Evolutionary conservation across 2,329 filamentous ascomycete species (phyloP).

Genomic region (Colletotrichum siamense): DNA sequence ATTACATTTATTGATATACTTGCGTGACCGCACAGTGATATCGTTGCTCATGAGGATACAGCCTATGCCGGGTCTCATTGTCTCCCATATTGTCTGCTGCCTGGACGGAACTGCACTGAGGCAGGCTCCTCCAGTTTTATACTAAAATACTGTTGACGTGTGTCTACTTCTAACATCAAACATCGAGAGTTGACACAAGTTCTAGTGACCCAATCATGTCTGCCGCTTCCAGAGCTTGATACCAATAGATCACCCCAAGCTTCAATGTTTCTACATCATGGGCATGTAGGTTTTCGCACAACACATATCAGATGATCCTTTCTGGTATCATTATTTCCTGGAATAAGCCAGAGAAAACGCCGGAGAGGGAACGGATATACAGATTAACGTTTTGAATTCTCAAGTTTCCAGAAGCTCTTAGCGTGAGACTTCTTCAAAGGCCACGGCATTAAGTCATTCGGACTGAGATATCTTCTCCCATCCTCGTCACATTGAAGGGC

Average conservation of each 20-base stretch:
- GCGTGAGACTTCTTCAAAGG: neutral
- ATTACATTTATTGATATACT: neutral
- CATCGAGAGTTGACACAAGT: neutral
- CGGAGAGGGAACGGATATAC: too few relatives aligned
- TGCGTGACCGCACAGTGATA: neutral
- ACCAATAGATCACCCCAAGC: neutral
- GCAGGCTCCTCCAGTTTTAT: neutral
- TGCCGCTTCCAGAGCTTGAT: neutral
- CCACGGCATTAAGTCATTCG: neutral
- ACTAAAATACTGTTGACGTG: neutral
- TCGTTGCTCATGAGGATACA: neutral
- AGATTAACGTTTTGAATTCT: too few relatives aligned
- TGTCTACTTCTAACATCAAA: neutral
- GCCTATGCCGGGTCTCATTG: too few relatives aligned
- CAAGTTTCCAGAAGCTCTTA: neutral
- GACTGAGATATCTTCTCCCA: neutral
- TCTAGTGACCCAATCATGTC: fast-evolving
- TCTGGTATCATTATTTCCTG: neutral
- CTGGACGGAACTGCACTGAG: neutral
- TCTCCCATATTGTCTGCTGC: neutral
- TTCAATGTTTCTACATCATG: neutral
- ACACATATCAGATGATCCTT: neutral
- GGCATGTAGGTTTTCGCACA: neutral
- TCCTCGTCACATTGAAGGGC: neutral
- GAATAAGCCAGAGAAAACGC: neutral